Evolutionary conservation across 1,284 basidiomycete species (phyloP).

Genomic region (Microbotryum violaceum): DNA sequence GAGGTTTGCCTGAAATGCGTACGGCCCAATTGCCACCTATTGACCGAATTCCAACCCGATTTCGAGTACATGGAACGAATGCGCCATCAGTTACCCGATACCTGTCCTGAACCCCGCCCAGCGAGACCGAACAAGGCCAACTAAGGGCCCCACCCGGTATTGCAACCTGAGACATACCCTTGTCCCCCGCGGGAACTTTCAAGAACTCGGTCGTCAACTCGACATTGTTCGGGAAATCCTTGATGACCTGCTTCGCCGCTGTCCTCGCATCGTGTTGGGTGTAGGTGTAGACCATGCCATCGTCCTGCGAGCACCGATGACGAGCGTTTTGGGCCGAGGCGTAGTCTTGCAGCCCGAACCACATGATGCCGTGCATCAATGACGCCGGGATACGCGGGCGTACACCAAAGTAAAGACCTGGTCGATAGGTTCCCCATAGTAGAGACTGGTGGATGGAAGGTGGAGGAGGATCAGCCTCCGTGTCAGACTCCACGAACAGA

Average conservation of each 20-base stretch:
- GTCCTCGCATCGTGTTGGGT: conserved; percentile 75
- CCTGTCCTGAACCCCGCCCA: too few species aligned
- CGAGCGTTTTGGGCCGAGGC: conserved; percentile 53
- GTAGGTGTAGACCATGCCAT: conserved; percentile 77
- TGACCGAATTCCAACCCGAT: not conserved
- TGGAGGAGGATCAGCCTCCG: too few species aligned
- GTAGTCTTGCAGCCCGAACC: conserved; percentile 79
- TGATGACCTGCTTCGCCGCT: conserved; percentile 74
- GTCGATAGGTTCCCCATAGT: conserved; percentile 85
- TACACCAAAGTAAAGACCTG: conserved; percentile 87
- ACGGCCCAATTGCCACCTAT: conserved; percentile 77
- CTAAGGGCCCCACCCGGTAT: too few species aligned
- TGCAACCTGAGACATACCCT: conserved; percentile 41
- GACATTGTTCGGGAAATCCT: conserved; percentile 74
- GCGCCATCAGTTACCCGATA: not conserved
- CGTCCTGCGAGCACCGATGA: conserved; percentile 83
- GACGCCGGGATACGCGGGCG: conserved; percentile 74
- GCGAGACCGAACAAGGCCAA: too few species aligned
- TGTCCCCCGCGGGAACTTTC: conserved; percentile 66
- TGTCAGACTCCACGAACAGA: too few species aligned
- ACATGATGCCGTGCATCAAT: conserved; percentile 81
- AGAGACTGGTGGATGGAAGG: conserved; percentile 45
- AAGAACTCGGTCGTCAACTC: conserved; percentile 74
- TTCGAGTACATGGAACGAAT: not conserved
- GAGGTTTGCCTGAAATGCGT: conserved; percentile 71